A percentile compares a stretch with the other conserved stretches of the same genome.
These are phyloP conservation scores for Boletus rubescentipes DNA, from an alignment of 768 basidiomycete genomes.

Conservation along the genomic window DNA sequence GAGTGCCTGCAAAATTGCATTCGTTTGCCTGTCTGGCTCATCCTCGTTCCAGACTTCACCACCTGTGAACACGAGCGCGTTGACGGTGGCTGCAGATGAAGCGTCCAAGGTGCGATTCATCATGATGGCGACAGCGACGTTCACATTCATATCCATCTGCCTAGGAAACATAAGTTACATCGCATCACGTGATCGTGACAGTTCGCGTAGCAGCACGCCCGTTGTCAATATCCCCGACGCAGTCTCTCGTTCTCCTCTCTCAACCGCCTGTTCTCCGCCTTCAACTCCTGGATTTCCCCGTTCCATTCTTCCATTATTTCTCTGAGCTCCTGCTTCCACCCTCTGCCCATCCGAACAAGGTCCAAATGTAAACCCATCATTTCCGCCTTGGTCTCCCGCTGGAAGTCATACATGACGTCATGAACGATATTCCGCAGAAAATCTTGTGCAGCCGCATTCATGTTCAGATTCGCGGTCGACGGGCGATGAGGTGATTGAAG, in stretches of 20 bases:
- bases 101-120: slow-evolving; percentile 7
- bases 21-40: slow-evolving; percentile 6
- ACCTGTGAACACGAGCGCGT: slow-evolving; percentile 32
- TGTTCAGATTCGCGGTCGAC: slow-evolving; percentile 22
- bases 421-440: slow-evolving; percentile 62
- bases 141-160: too few relatives aligned
- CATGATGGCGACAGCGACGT: not conserved
- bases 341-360: slow-evolving; percentile 65
- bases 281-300: slow-evolving; percentile 49
- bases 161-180: not conserved
- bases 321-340: slow-evolving; percentile 65
- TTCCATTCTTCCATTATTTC: slow-evolving; percentile 60
- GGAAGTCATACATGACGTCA: slow-evolving; percentile 74
- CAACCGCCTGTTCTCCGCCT: slow-evolving; percentile 50
- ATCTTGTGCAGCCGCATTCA: slow-evolving; percentile 45
- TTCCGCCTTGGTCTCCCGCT: slow-evolving; percentile 66
- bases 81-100: slow-evolving; percentile 16
- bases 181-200: slow-evolving; percentile 13
- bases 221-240: slow-evolving; percentile 39
- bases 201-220: too few relatives aligned
- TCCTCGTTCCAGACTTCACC: slow-evolving; percentile 25
- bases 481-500: slow-evolving; percentile 40
- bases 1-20: slow-evolving; percentile 4
- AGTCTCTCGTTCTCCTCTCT: slow-evolving; percentile 67
- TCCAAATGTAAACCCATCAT: slow-evolving; percentile 76